phyloP scores from a whole-genome alignment of 1,139 yeast genomes.

The Magnusiomyces paraingens region DNA sequence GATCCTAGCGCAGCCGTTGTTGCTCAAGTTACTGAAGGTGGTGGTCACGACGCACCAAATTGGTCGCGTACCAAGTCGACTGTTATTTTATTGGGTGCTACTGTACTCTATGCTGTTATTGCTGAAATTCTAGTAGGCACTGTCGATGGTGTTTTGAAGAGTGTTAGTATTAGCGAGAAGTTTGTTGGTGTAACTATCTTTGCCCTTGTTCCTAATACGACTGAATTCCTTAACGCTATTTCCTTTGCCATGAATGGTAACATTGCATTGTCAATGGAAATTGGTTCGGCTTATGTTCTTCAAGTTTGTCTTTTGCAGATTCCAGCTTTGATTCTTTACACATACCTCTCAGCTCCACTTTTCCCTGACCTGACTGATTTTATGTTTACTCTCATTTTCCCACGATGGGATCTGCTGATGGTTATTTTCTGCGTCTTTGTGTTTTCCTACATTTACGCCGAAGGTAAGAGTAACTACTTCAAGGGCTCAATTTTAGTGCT shows the following conservation, averaged over 20 bases:
- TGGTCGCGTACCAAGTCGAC: conserved; percentile 89
- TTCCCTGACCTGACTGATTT: conserved; percentile 34
- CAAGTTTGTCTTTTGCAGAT: conserved; percentile 95
- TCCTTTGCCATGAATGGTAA: conserved; percentile 95
- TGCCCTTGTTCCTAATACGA: conserved; percentile 94
- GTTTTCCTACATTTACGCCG: conserved; percentile 91
- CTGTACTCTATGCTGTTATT: conserved; percentile 80
- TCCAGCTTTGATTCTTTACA: conserved; percentile 79
- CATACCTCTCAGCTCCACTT: conserved; percentile 43
- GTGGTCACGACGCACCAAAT: conserved; percentile 95
- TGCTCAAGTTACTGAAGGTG: conserved; percentile 30
- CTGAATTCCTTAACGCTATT: conserved; percentile 94
- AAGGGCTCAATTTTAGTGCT: conserved; percentile 87
- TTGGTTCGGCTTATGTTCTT: conserved; percentile 94
- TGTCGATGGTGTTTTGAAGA: conserved; percentile 78
- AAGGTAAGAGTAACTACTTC: conserved; percentile 93
- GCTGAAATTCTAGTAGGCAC: conserved; percentile 94
- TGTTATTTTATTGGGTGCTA: conserved; percentile 76
- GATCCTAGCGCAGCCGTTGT: conserved; percentile 3
- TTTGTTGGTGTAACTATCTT: conserved; percentile 89
- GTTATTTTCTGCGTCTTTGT: conserved; percentile 78
- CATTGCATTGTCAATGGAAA: conserved; percentile 88
- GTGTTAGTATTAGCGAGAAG: conserved; percentile 78
- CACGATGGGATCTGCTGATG: conserved; percentile 92
- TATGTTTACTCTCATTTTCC: conserved; percentile 81